Evolutionary conservation across 305 asterid species (phyloP).

Genomic region (Euphrasia arctica): DNA sequence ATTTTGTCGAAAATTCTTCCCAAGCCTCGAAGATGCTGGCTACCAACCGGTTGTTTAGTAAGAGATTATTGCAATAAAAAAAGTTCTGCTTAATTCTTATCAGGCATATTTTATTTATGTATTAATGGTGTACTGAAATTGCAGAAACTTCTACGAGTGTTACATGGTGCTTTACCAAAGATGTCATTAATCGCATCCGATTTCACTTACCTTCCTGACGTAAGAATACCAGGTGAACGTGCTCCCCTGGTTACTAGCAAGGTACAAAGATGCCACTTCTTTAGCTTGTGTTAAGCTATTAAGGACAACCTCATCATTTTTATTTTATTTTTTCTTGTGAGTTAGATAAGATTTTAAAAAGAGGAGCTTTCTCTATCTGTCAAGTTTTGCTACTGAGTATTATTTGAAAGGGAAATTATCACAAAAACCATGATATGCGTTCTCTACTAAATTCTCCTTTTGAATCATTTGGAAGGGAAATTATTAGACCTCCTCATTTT

Average conservation of each 20-base stretch:
- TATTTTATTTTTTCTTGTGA: neutral
- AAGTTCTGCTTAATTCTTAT: slow-evolving; percentile 3
- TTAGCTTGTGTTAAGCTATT: slow-evolving; percentile 11
- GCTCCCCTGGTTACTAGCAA: slow-evolving; percentile 96
- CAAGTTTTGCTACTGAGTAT: neutral
- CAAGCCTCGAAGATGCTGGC: slow-evolving; percentile 94
- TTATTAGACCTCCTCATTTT: neutral
- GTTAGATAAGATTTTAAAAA: neutral
- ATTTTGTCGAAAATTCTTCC: slow-evolving; percentile 72
- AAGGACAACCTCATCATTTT: neutral
- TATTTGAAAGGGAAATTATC: slow-evolving; percentile 6
- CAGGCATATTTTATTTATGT: slow-evolving; percentile 22
- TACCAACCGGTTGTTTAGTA: slow-evolving; percentile 97
- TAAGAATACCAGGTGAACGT: slow-evolving; percentile 86
- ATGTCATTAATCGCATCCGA: slow-evolving; percentile 96
- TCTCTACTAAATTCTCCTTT: neutral
- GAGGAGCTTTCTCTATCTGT: slow-evolving; percentile 1
- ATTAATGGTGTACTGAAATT: slow-evolving; percentile 26
- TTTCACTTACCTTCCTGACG: slow-evolving; percentile 96
- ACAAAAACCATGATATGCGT: slow-evolving; percentile 2
- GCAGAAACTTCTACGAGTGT: slow-evolving; percentile 91
- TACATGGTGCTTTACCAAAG: slow-evolving; percentile 93
- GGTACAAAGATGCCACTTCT: slow-evolving; percentile 38
- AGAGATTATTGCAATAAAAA: slow-evolving; percentile 19
- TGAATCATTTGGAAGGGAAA: neutral